These are phyloP conservation scores for Botrytis sinoallii DNA, from an alignment of 2,329 filamentous ascomycete species.

Conservation along the genomic window DNA sequence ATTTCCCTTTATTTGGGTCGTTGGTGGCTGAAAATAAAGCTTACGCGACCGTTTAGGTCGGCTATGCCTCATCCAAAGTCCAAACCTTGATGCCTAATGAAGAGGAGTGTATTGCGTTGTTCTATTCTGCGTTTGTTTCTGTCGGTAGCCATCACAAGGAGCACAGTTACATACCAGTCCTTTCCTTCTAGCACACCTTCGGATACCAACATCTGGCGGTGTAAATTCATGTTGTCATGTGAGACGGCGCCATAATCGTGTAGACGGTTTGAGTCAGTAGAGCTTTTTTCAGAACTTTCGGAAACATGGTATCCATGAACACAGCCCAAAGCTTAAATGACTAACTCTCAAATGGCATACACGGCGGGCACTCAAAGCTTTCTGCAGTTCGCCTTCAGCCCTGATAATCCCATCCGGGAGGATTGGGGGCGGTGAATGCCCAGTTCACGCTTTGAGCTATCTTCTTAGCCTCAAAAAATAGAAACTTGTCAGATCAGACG, in stretches of 20 bases:
- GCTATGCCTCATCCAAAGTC: slow-evolving; percentile 10
- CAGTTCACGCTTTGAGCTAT: slow-evolving; percentile 14
- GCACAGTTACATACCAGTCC: slow-evolving; percentile 11
- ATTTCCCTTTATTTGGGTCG: slow-evolving; percentile 13
- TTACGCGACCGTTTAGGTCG: slow-evolving; percentile 21
- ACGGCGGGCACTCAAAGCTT: slow-evolving; percentile 17
- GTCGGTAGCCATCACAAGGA: slow-evolving; percentile 16
- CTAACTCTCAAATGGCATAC: neutral
- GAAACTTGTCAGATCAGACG: slow-evolving; percentile 28
- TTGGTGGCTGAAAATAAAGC: slow-evolving; percentile 16
- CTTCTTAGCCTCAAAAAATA: slow-evolving; percentile 11
- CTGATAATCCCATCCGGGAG: slow-evolving; percentile 5
- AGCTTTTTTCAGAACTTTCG: slow-evolving; percentile 8
- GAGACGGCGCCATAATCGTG: slow-evolving; percentile 23
- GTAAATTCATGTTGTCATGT: slow-evolving; percentile 31
- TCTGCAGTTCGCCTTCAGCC: slow-evolving; percentile 19
- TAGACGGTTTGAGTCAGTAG: slow-evolving; percentile 17
- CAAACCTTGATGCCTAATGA: slow-evolving; percentile 32
- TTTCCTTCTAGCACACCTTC: slow-evolving; percentile 23
- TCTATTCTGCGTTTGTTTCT: slow-evolving; percentile 32
- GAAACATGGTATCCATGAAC: slow-evolving; percentile 15
- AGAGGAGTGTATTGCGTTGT: slow-evolving; percentile 28
- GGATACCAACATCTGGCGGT: slow-evolving; percentile 37
- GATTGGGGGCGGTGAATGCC: slow-evolving; percentile 16
- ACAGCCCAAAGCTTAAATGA: neutral